These are phyloP conservation scores for Hygrophorus pudorinus DNA, from an alignment of 768 basidiomycete species.

Conservation along the genomic window DNA sequence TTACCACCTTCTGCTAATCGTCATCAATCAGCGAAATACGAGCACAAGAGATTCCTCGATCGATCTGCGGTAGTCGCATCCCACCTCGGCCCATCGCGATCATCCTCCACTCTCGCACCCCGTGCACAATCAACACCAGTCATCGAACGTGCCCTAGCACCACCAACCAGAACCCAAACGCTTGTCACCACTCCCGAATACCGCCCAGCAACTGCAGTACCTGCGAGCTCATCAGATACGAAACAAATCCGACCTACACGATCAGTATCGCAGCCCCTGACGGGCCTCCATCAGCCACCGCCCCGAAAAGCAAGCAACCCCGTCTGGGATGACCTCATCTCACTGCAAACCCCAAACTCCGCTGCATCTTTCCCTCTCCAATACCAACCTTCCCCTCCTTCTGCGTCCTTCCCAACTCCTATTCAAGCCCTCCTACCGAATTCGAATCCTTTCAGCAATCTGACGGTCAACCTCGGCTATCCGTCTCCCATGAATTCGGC, in stretches of 20 bases:
- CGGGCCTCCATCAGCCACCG: conserved; percentile 15
- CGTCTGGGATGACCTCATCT: conserved; percentile 53
- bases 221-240: conserved; percentile 8
- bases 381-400: conserved; percentile 18
- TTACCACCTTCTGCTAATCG: conserved; percentile 3
- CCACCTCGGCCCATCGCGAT: conserved; percentile 35
- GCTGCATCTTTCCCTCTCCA: conserved; percentile 46
- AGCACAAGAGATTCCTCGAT: conserved; percentile 60
- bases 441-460: not conserved
- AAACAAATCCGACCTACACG: conserved; percentile 11
- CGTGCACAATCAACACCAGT: conserved; percentile 15
- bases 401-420: not conserved
- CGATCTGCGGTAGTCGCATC: conserved; percentile 36
- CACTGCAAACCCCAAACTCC: conserved; percentile 32
- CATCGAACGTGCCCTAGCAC: conserved; percentile 15
- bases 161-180: conserved; percentile 6
- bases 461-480: not conserved
- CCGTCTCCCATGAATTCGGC: not conserved
- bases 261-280: conserved; percentile 12
- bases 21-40: conserved; percentile 54
- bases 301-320: conserved; percentile 14
- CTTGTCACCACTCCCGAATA: not conserved
- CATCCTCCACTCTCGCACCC: conserved; percentile 20
- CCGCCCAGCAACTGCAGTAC: conserved; percentile 12
- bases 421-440: not conserved